Evolutionary conservation across 2,329 filamentous ascomycete species (phyloP), one percentile per base, ranked within the genome.

Genomic region (Neoscytalidium dimidiatum): DNA sequence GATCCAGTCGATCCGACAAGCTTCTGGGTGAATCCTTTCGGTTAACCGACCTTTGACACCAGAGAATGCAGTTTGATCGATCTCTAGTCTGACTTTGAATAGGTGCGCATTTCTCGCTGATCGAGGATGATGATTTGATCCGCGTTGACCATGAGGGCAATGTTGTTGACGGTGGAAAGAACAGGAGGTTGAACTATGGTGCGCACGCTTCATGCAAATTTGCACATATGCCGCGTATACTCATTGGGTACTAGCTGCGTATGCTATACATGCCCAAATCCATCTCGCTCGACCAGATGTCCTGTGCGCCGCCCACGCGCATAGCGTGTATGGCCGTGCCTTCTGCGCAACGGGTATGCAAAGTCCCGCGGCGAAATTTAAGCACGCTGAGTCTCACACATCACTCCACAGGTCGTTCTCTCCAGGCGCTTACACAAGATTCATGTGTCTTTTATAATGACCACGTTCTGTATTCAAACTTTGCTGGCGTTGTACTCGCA

Each of bases 1-100:
- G 76, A 89, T 67, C 87, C 87, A 0, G 82, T 89, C 7, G 82
- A 87, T 41, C 84, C 85, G 0, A 75, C 78, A 4, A 85, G 82
- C 0, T 89, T 89, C 76, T 89, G 87, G 88, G 86, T 90, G 4
- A 90, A 90, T 68, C 88, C 87, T 0, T 88, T 90, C 64, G 86
- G 87, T 13, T 8, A 4, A 26, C 44, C 81, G 85, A 1, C 82
- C 85, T 2, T 90, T 89, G 76, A 84, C 83, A 4, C 77, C n/a
- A n/a, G n/a, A n/a, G n/a, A n/a, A n/a, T n/a, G n/a, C n/a, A n/a
- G n/a, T n/a, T 21, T 31, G 3, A 3, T 51, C n/a, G 1, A 1
- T 31, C 21, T 26, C 14, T n/a, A 19, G 19, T 84, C 46, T 91
- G 43, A 88, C 85, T 64, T 0, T 88, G 85, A 0, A 87, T 91